Conservation (phyloP, 2,329 filamentous ascomycete genomes). For the Parastagonospora nodorum region DNA sequence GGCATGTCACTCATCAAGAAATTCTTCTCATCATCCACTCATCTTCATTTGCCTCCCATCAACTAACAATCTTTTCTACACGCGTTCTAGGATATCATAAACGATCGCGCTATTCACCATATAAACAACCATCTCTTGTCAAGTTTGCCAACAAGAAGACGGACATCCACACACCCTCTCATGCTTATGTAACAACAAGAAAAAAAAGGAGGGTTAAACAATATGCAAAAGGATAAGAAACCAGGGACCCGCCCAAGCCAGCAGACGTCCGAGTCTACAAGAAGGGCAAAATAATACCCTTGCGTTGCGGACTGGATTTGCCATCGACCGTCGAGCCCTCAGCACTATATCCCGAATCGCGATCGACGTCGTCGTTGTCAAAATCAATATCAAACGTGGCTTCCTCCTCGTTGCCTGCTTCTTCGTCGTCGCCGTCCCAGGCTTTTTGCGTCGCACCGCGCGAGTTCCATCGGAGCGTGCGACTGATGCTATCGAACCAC, state of each 20-base stretch:
- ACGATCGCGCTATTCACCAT: neutral
- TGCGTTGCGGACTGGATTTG: conserved; percentile 40
- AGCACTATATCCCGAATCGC: conserved; percentile 48
- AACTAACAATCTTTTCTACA: conserved; percentile 2
- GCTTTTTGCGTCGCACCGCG: conserved; percentile 90
- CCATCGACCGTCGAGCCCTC: conserved; percentile 44
- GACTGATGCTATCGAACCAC: conserved; percentile 95
- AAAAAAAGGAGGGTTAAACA: neutral
- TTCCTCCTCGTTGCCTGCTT: conserved; percentile 52
- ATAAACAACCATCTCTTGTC: neutral
- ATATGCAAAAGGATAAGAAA: neutral
- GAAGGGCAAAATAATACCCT: conserved; percentile 42
- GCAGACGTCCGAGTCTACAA: conserved; percentile 13
- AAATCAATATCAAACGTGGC: conserved; percentile 94
- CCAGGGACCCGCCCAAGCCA: conserved; percentile 32
- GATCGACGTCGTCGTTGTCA: conserved; percentile 67
- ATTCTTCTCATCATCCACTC: neutral
- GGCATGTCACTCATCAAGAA: neutral
- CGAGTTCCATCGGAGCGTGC: conserved; percentile 94
- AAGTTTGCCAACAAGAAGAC: neutral
- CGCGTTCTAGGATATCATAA: conserved; percentile 6
- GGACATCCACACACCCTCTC: neutral
- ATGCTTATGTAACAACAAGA: neutral
- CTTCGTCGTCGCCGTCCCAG: conserved; percentile 62
- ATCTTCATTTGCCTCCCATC: neutral